These are phyloP conservation scores for Picochlorum sp. DNA, from an alignment of 139 green algal species.

Conservation along the genomic window DNA sequence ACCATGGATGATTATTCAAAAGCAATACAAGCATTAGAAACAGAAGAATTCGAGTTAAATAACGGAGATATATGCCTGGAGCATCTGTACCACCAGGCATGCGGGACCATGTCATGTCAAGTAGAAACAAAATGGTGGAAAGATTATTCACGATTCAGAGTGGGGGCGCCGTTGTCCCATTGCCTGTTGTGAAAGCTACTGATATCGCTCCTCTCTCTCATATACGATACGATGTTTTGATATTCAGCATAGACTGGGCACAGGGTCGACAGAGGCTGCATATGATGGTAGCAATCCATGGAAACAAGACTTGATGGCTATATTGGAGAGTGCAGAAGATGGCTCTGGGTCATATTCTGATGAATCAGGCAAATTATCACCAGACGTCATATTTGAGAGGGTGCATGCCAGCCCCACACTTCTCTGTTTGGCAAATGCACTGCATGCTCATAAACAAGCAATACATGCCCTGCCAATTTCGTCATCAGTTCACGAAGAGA, in stretches of 20 bases:
- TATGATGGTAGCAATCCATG: background rate
- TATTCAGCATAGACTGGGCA: background rate
- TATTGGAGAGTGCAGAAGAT: background rate
- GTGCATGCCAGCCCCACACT: slow-evolving; percentile 48
- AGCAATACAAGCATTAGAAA: slow-evolving; percentile 17
- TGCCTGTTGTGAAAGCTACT: slow-evolving; percentile 68
- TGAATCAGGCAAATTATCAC: background rate
- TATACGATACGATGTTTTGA: slow-evolving; percentile 26
- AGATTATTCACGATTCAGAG: slow-evolving; percentile 52
- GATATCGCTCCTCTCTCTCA: slow-evolving; percentile 56
- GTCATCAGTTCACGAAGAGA: slow-evolving; percentile 13
- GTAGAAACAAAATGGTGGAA: slow-evolving; percentile 29
- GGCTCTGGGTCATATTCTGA: background rate
- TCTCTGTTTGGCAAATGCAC: slow-evolving; percentile 58
- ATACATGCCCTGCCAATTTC: slow-evolving; percentile 13
- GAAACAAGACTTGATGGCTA: background rate
- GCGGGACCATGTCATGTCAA: background rate
- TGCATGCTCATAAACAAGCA: slow-evolving; percentile 59
- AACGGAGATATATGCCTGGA: background rate
- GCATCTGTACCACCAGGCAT: background rate
- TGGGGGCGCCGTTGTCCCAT: slow-evolving; percentile 61
- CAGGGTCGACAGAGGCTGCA: background rate
- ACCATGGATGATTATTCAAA: slow-evolving; percentile 29
- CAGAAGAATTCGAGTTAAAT: background rate
- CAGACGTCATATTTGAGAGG: background rate